Evolutionary conservation across 2,329 filamentous ascomycete genomes (phyloP).

Genomic region (Fusarium tupiense): DNA sequence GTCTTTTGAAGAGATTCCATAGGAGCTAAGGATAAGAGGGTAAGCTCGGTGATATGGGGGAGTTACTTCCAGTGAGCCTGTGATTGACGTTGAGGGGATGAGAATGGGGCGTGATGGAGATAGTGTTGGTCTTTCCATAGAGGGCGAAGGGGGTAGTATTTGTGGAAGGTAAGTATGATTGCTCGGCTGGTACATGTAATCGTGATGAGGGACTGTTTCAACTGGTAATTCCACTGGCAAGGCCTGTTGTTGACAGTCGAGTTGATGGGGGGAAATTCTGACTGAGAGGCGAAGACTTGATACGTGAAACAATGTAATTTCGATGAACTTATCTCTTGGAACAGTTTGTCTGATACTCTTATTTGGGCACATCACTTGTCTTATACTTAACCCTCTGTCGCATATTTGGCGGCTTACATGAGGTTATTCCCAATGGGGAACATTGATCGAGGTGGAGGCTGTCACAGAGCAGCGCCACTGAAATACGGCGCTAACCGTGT

Average conservation of each 20-base stretch:
- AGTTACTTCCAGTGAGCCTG: not conserved
- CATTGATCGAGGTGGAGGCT: constrained; percentile 20
- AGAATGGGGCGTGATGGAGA: not conserved
- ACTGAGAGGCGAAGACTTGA: too few species aligned
- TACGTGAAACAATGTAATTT: too few species aligned
- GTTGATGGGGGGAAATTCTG: not conserved
- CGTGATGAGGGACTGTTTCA: not conserved
- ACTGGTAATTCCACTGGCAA: not conserved
- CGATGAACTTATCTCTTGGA: not conserved
- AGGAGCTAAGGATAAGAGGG: not conserved
- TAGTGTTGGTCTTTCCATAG: not conserved
- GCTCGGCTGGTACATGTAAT: not conserved
- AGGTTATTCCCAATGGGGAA: constrained; percentile 10
- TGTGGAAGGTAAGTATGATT: not conserved
- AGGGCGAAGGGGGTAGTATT: too few species aligned
- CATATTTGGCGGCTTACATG: not conserved
- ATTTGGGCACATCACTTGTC: not conserved
- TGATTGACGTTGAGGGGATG: constrained; percentile 8
- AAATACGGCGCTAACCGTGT: not conserved
- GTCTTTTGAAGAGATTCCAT: not conserved
- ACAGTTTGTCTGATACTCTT: not conserved
- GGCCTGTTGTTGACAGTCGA: not conserved
- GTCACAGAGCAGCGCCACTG: not conserved
- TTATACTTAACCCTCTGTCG: not conserved
- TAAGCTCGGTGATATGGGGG: constrained; percentile 17